phyloP scores from a whole-genome alignment of 331 rosid species.

The Dryas integrifolia region DNA sequence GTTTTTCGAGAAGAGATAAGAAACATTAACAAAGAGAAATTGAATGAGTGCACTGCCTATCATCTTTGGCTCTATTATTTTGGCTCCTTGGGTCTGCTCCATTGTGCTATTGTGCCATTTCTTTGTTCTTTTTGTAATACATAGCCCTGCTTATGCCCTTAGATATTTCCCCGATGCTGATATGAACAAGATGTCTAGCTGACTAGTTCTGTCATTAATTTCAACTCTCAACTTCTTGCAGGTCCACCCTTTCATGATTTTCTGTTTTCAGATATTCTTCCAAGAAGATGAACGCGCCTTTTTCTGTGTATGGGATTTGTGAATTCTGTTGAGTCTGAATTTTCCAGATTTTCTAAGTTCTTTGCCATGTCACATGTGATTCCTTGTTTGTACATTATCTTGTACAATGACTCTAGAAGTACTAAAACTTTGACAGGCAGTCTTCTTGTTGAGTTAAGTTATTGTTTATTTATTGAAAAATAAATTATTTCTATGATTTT shows the following conservation, averaged over 20 bases:
- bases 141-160: neutral
- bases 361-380: neutral
- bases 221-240: conserved; percentile 38
- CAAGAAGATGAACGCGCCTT: conserved; percentile 40
- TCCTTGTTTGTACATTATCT: neutral
- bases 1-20: too few species aligned
- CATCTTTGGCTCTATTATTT: too few species aligned
- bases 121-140: neutral
- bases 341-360: neutral
- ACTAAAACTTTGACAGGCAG: neutral
- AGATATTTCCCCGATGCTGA: neutral
- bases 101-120: too few species aligned
- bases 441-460: neutral
- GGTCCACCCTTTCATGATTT: conserved; percentile 93
- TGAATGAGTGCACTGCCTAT: too few species aligned
- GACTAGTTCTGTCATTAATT: conserved; percentile 17
- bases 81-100: too few species aligned
- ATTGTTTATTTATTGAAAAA: too few species aligned
- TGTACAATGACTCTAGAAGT: neutral
- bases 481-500: too few species aligned
- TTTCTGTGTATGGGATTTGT: neutral
- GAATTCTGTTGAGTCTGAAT: neutral
- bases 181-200: neutral
- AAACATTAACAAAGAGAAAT: too few species aligned
- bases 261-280: conserved; percentile 72